Base-by-base conservation (phyloP, 345 rosid species). In the Heritiera fomes region DNA sequence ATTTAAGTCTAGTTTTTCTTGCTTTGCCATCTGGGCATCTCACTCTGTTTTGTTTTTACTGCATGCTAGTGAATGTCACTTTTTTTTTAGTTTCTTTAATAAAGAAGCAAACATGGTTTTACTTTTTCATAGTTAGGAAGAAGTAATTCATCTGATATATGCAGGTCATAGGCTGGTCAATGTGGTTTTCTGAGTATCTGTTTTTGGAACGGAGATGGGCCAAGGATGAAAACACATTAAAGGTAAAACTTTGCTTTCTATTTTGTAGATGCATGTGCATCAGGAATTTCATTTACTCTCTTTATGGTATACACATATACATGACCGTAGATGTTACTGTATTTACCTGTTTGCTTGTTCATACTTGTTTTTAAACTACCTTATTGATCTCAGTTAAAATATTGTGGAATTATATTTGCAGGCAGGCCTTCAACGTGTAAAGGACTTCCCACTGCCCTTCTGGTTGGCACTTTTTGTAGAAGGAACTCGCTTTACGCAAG, bases 391-490 rank as follows among this genome's bases (percentile, higher is more conserved):
- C 34, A 3, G 45, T 78, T 46, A 75, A 53, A 77, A 71, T 81
- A 81, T 83, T 71, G 71, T 79, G 74, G 79, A 78, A 71, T 78
- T 78, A 49, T 81, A 64, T 81, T 80, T 86, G 85, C 98, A 96
- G 99, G 87, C 90, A 84, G 99, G 98, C 82, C 90, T 92, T 83
- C 88, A 86, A 71, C 88, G 90, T 77, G 82, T 96, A 68, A 91
- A 80, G 64, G 98, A 94, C 83, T 94, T 87, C 81, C 99, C 99
- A 50, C 80, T 77, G 75, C 95, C 99, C 75, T 96, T 96, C 84
- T 96, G 99, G 99, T 61, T 96, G 88, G 99, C 99, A 41, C 93
- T 96, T 79, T 96, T 96, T 83, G 99, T 94, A 45, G 99, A 96
- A 86, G 99, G 99, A 80, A 96, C 98, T 81, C 97, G 98, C 71